A percentile compares a stretch with the other conserved stretches of the same genome.
phyloP scores from a whole-genome alignment of 441 rosid species.

The Daphne laureola region DNA sequence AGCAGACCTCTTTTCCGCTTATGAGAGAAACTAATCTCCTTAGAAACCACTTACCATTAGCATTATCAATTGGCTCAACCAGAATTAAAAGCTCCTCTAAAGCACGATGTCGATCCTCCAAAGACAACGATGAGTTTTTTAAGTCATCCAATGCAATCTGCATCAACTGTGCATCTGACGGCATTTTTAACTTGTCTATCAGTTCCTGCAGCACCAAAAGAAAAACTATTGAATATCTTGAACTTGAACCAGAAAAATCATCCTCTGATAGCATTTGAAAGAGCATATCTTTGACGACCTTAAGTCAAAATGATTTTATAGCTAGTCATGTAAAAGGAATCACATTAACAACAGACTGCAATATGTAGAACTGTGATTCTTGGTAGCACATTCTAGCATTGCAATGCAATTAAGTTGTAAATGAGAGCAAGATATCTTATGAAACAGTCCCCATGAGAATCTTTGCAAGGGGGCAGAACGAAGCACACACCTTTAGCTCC shows the following conservation, averaged over 20 bases:
- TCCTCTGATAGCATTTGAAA: not conserved
- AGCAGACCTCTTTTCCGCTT: no score
- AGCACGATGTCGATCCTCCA: slow-evolving; percentile 71
- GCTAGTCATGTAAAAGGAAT: no score
- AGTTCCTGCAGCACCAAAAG: slow-evolving; percentile 44
- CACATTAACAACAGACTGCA: not conserved
- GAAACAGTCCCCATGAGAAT: no score
- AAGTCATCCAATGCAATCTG: slow-evolving; percentile 64
- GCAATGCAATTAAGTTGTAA: no score
- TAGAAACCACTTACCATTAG: slow-evolving; percentile 47
- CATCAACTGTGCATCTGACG: slow-evolving; percentile 79
- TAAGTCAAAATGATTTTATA: not conserved
- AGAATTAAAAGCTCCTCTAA: slow-evolving; percentile 73
- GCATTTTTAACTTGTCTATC: slow-evolving; percentile 66
- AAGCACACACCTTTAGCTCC: slow-evolving; percentile 56
- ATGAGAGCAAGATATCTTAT: no score
- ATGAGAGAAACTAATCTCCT: no score
- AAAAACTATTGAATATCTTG: not conserved
- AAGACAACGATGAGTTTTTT: slow-evolving; percentile 57
- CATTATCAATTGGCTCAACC: slow-evolving; percentile 90
- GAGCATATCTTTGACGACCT: not conserved
- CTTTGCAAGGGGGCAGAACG: no score
- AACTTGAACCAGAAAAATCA: no score
- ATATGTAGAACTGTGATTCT: not conserved
- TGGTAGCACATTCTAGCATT: no score